Base-by-base conservation (phyloP, 2,329 filamentous ascomycete genomes). In the Apiospora malaysiana region DNA sequence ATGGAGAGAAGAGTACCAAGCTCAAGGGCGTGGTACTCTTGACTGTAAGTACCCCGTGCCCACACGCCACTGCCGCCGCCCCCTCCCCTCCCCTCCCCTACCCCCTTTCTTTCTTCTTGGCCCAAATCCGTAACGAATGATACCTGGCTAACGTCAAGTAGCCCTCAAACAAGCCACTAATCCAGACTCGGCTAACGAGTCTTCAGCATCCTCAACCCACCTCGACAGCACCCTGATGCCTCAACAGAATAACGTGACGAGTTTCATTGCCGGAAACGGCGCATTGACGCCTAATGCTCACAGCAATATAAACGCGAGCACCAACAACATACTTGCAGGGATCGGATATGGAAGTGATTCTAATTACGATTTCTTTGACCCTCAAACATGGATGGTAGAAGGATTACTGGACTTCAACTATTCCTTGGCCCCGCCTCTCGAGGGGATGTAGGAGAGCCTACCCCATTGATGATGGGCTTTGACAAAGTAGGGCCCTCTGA, bases 331-430 rank as follows among this genome's bases (percentile, higher is more conserved):
- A 78, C 82, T 89, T 68, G 81, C 81, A 37, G 83, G 83, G 42
- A 81, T 89, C 73, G 86, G 87, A 75, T 92, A 93, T 73, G 87
- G 76, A 47, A 78, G 88, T 74, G 88, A 93, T 70, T 88, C 89
- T 12, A 92, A 90, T 76, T 94, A 94, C 80, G 93, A 97, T 80
- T 94, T 97, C 73, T 97, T 97, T 78, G 94, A 97, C 81, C 94
- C 95, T 0, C 87, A 97, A 77, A 94, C 95, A 80, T 98, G 95
- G 95, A 94, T 97, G 85, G 85, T 98, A 72, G 95, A 98, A 80
- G 93, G 93, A 18, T 85, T 95, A 45, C 86, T 96, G 72, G 93
- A 95, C 78, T 92, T 95, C 78, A 93, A 93, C 74, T 94, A 92
- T 78, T 91, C 89, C 76, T 75, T 75, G 18, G 85, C 87, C 47